These are phyloP conservation scores for Wickerhamiella hasegawae DNA, from an alignment of 805 yeast genomes.

Conservation along the genomic window DNA sequence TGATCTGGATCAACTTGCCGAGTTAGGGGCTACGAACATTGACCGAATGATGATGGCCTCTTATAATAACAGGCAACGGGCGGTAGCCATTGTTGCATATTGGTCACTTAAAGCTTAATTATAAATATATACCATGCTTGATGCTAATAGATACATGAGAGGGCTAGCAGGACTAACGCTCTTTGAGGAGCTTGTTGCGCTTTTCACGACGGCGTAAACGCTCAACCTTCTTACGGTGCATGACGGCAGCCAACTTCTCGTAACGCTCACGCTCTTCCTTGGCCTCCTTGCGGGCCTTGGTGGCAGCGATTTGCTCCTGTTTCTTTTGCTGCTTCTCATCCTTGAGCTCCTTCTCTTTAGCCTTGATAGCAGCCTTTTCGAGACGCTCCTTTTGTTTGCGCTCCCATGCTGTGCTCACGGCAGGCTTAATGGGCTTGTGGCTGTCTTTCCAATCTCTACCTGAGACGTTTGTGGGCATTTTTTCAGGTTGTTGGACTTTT, in stretches of 20 bases:
- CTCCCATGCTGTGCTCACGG: conserved; percentile 42
- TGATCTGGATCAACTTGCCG: conserved; percentile 9
- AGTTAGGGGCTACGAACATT: conserved; percentile 8
- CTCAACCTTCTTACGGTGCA: conserved; percentile 86
- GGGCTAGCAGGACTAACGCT: conserved; percentile 35
- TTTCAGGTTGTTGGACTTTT: too few relatives aligned
- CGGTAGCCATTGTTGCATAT: too few relatives aligned
- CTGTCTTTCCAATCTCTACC: conserved; percentile 25
- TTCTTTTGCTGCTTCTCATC: conserved; percentile 57
- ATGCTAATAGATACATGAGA: not conserved
- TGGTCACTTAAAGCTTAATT: too few relatives aligned
- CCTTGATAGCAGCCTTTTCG: conserved; percentile 51
- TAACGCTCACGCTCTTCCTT: conserved; percentile 83
- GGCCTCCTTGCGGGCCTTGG: conserved; percentile 58
- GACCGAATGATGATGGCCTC: conserved; percentile 11
- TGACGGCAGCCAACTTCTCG: conserved; percentile 63
- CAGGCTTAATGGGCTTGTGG: conserved; percentile 18
- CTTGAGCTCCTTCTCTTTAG: conserved; percentile 53
- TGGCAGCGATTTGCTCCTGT: conserved; percentile 25
- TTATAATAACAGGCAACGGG: not conserved
- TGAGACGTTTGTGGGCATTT: conserved; percentile 18
- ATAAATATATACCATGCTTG: not conserved
- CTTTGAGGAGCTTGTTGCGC: conserved; percentile 85
- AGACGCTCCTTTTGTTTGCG: conserved; percentile 49
- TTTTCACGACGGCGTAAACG: conserved; percentile 81